Evolutionary conservation across 345 rosid genomes (phyloP).

Genomic region (Lepidium sativum): DNA sequence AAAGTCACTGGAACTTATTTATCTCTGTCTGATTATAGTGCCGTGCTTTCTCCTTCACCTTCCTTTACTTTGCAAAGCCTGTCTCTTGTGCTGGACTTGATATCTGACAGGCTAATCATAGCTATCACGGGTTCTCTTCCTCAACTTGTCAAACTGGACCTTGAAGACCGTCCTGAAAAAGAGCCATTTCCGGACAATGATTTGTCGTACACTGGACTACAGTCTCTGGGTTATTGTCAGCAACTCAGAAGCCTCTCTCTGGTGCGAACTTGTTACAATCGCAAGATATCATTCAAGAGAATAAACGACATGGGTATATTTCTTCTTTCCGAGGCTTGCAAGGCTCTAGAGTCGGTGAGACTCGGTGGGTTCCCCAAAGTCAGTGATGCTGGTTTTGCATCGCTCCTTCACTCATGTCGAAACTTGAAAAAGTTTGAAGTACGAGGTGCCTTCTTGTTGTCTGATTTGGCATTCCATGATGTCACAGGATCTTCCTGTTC

Average conservation of each 20-base stretch:
- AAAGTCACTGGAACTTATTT: constrained; percentile 16
- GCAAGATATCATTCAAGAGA: constrained; percentile 49
- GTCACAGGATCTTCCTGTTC: constrained; percentile 35
- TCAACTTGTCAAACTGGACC: constrained; percentile 44
- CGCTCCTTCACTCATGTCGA: constrained; percentile 50
- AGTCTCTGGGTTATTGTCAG: constrained; percentile 34
- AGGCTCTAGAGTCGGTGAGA: constrained; percentile 42
- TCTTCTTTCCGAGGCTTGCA: constrained; percentile 54
- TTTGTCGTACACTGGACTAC: constrained; percentile 52
- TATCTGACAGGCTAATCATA: constrained; percentile 45
- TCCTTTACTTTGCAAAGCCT: constrained; percentile 38
- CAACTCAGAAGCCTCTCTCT: constrained; percentile 45
- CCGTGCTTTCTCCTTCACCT: constrained; percentile 18
- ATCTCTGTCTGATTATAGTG: constrained; percentile 5
- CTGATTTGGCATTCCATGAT: constrained; percentile 65
- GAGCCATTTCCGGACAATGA: constrained; percentile 32
- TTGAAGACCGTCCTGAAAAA: constrained; percentile 53
- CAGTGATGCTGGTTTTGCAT: constrained; percentile 68
- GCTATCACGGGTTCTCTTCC: constrained; percentile 38
- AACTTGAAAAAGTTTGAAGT: constrained; percentile 51
- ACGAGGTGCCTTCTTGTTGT: constrained; percentile 42
- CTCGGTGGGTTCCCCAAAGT: constrained; percentile 56
- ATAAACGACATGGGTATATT: constrained; percentile 68
- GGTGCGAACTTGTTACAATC: constrained; percentile 36
- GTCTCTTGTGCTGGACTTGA: constrained; percentile 44